Evolutionary conservation across 164 flowering plant genomes (phyloP).

Genomic region (Paratinospora sagittata): DNA sequence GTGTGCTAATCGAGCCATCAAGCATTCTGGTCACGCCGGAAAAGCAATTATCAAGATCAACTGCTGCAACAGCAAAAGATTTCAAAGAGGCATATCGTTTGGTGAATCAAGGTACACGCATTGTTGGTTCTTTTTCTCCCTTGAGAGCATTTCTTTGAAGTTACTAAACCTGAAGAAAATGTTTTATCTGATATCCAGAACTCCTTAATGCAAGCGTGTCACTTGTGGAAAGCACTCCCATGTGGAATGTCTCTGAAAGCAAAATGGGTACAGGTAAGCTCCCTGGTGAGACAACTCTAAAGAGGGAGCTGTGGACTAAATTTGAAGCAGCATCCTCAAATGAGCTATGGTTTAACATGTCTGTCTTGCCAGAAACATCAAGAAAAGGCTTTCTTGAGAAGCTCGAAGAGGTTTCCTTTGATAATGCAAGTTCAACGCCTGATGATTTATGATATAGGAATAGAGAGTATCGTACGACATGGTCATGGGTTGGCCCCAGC

Average conservation of each 20-base stretch:
- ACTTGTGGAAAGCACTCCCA: constrained; percentile 52
- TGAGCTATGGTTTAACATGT: constrained; percentile 23
- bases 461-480: not conserved
- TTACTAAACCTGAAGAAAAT: not conserved
- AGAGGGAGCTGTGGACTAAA: constrained; percentile 85
- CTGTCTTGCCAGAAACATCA: constrained; percentile 20
- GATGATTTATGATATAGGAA: not conserved
- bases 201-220: constrained; percentile 15
- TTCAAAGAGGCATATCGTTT: constrained; percentile 8
- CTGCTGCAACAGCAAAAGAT: constrained; percentile 14
- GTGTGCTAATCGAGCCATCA: constrained; percentile 64
- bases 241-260: constrained; percentile 49
- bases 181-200: constrained; percentile 25
- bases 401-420: constrained; percentile 69
- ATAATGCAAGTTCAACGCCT: not conserved
- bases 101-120: constrained; percentile 30
- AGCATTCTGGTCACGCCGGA: constrained; percentile 12
- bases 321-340: constrained; percentile 71
- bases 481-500: too few relatives aligned
- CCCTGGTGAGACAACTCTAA: constrained; percentile 91
- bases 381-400: constrained; percentile 64
- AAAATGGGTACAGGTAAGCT: constrained; percentile 38
- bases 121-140: not conserved
- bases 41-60: constrained; percentile 5
- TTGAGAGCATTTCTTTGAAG: not conserved